A percentile compares a stretch with the other conserved stretches of the same genome.
These are phyloP conservation scores for Aspergillus hancockii DNA, from an alignment of 495 filamentous ascomycete genomes.

Conservation along the genomic window DNA sequence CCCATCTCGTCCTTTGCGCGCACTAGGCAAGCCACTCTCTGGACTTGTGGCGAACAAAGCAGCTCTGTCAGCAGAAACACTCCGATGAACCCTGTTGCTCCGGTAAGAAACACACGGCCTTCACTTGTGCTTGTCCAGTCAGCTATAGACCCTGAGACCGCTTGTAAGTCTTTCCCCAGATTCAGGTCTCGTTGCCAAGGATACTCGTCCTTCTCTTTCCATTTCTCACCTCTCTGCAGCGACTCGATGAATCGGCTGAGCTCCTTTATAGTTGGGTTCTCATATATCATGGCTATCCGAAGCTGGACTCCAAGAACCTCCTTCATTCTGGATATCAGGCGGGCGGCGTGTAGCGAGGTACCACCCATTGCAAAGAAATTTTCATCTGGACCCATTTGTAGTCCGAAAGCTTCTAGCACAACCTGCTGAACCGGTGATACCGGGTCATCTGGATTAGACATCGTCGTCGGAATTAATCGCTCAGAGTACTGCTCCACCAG, in stretches of 20 bases:
- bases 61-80: background rate
- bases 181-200: constrained; percentile 1
- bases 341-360: constrained; percentile 14
- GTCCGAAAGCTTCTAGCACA: background rate
- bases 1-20: background rate
- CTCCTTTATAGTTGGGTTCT: constrained; percentile 7
- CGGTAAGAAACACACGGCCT: constrained; percentile 17
- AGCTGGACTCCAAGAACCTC: background rate
- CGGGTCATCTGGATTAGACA: background rate
- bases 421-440: background rate
- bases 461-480: background rate
- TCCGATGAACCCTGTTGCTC: constrained; percentile 1
- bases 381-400: background rate
- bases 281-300: background rate
- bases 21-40: constrained; percentile 6
- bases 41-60: background rate
- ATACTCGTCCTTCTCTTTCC: background rate
- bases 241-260: background rate
- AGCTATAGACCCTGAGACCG: background rate
- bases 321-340: constrained; percentile 4
- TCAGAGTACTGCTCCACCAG: background rate
- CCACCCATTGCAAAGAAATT: constrained; percentile 16
- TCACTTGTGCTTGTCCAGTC: constrained; percentile 11
- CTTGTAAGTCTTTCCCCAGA: background rate
- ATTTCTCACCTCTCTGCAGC: background rate